phyloP scores from a whole-genome alignment of 495 filamentous ascomycete genomes.

The Oleoguttula mirabilis region DNA sequence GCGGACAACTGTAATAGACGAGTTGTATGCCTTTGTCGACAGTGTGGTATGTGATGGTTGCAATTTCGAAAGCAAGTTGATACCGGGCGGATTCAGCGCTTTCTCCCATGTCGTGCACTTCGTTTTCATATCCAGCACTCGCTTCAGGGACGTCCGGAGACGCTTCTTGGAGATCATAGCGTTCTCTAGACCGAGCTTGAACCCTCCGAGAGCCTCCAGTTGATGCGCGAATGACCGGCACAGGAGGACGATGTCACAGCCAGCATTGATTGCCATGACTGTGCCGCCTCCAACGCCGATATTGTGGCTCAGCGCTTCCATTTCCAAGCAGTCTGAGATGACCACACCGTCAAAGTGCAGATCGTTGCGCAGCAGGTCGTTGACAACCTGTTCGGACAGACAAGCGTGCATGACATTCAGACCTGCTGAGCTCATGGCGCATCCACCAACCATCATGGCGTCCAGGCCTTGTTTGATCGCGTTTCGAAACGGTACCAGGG shows the following conservation, averaged over 20 bases:
- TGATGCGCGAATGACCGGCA: conserved; percentile 78
- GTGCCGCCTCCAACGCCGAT: conserved; percentile 87
- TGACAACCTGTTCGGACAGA: conserved; percentile 78
- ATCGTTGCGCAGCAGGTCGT: conserved; percentile 68
- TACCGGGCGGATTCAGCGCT: conserved; percentile 66
- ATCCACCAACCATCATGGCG: conserved; percentile 86
- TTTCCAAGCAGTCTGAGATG: conserved; percentile 90
- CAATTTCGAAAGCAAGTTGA: conserved; percentile 57
- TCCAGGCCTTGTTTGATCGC: conserved; percentile 72
- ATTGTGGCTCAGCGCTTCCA: conserved; percentile 82
- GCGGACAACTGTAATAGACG: conserved; percentile 73
- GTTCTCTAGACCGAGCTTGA: conserved; percentile 77
- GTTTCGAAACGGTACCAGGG: conserved; percentile 76
- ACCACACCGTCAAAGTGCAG: conserved; percentile 79
- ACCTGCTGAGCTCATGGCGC: conserved; percentile 71
- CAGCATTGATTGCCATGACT: conserved; percentile 87
- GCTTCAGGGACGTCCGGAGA: conserved; percentile 58
- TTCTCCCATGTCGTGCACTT: conserved; percentile 74
- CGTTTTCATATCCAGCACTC: conserved; percentile 63
- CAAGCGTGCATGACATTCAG: conserved; percentile 90
- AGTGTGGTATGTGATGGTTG: conserved; percentile 67
- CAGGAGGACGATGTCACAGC: conserved; percentile 73
- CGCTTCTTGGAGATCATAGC: conserved; percentile 66
- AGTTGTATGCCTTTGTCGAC: conserved; percentile 71
- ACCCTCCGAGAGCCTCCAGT: conserved; percentile 70